phyloP scores from a whole-genome alignment of 331 rosid species.

The Stylosanthes scabra region DNA sequence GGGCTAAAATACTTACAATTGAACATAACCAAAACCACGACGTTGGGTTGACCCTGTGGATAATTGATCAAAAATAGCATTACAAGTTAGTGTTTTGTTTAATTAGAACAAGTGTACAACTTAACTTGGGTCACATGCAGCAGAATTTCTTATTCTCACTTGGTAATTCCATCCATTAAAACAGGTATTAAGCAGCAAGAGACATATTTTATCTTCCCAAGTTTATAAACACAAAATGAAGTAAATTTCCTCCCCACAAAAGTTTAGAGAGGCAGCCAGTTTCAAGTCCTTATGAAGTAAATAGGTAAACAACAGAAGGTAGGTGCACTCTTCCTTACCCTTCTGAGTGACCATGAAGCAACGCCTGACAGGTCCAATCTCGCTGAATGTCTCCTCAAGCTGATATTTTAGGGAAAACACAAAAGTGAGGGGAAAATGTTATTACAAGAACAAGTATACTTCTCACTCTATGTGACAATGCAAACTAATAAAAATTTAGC shows the following conservation, averaged over 20 bases:
- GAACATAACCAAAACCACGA: constrained; percentile 85
- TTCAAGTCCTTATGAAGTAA: not conserved
- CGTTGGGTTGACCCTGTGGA: constrained; percentile 78
- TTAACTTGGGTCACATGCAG: not conserved
- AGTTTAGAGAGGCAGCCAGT: not conserved
- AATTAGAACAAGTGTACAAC: not conserved
- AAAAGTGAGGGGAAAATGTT: not conserved
- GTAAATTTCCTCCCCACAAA: not conserved
- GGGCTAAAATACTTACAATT: constrained; percentile 68
- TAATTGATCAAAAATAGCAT: constrained; percentile 27
- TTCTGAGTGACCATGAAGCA: constrained; percentile 85
- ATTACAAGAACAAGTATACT: not conserved
- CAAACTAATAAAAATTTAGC: not conserved
- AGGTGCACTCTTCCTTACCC: constrained; percentile 50
- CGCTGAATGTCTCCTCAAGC: constrained; percentile 90
- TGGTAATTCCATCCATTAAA: not conserved
- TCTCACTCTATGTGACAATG: not conserved
- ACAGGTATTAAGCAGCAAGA: not conserved
- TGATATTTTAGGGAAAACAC: constrained; percentile 36
- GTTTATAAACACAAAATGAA: not conserved
- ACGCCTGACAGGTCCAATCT: constrained; percentile 89
- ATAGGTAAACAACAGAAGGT: not conserved
- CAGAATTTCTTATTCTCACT: not conserved
- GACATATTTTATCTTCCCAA: not conserved
- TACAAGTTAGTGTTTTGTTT: not conserved